phyloP scores from a whole-genome alignment of 164 flowering plant genomes.

The Euptelea pleiosperma region DNA sequence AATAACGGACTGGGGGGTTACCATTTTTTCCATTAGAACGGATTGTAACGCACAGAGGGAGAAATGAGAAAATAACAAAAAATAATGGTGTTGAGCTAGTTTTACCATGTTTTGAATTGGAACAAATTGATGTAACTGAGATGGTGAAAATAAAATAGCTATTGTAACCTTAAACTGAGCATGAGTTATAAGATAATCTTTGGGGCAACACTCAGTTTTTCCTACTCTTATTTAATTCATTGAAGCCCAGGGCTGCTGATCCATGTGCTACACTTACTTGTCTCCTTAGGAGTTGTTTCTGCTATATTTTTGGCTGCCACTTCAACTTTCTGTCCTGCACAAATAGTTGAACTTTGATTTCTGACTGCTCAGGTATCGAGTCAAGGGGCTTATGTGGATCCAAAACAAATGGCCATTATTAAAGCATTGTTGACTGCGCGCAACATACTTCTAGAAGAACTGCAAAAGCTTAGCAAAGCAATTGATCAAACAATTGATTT shows the following conservation, averaged over 20 bases:
- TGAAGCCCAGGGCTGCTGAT: too few species aligned
- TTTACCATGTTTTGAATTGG: slow-evolving; percentile 5
- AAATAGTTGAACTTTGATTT: slow-evolving; percentile 1
- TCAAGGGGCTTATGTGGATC: slow-evolving; percentile 26
- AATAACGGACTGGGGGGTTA: too few species aligned
- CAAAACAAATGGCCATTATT: slow-evolving; percentile 40
- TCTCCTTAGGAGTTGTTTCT: too few species aligned
- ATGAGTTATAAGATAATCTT: not conserved
- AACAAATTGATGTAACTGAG: not conserved
- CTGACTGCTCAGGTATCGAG: slow-evolving; percentile 28
- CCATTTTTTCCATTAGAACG: too few species aligned
- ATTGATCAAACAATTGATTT: slow-evolving; percentile 58
- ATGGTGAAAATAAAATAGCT: not conserved
- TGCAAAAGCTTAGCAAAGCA: slow-evolving; percentile 62
- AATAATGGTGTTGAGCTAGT: not conserved
- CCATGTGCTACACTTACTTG: too few species aligned
- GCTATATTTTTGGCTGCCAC: not conserved
- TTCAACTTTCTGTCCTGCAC: not conserved
- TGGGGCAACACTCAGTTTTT: too few species aligned
- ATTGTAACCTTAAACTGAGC: not conserved
- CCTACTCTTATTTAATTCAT: too few species aligned
- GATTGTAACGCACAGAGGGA: too few species aligned
- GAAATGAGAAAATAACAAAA: too few species aligned
- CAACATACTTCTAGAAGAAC: slow-evolving; percentile 61
- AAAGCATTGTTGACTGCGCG: slow-evolving; percentile 65